Percentiles rank a stretch among this genome's conserved stretches.
phyloP scores from a whole-genome alignment of 176 grass and related monocot genomes.

The Hordeum vulgare region DNA sequence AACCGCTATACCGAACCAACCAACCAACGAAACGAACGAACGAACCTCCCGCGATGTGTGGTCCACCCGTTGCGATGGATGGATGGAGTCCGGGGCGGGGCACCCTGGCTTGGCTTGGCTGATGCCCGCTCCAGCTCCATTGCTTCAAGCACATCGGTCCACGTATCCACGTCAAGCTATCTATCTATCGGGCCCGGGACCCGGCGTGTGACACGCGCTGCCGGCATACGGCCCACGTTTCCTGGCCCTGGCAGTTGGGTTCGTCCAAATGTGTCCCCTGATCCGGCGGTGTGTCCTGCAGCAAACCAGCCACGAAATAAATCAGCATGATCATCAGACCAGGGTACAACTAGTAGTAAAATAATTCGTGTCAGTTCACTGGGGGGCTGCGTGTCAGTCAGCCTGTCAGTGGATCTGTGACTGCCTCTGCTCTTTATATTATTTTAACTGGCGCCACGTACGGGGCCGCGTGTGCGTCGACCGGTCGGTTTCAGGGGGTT shows the following conservation, averaged over 20 bases:
- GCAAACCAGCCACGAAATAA: background rate
- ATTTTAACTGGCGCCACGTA: background rate
- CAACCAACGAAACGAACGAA: background rate
- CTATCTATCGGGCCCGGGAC: background rate
- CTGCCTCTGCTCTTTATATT: background rate
- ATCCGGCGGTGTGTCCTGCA: slow-evolving; percentile 8
- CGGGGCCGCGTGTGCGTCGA: background rate
- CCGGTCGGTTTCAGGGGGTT: background rate
- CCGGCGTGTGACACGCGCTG: slow-evolving; percentile 16
- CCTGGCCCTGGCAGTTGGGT: background rate
- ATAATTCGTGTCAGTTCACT: background rate
- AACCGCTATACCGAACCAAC: slow-evolving; percentile 11
- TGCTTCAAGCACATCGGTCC: background rate
- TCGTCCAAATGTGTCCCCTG: background rate
- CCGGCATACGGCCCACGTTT: slow-evolving; percentile 18
- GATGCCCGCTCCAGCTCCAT: background rate
- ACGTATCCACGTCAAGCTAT: background rate
- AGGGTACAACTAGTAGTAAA: background rate
- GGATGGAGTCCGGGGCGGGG: background rate
- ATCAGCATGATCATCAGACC: background rate
- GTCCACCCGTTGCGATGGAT: background rate
- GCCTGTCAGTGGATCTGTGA: no score
- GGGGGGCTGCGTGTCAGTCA: background rate
- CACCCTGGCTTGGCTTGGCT: background rate
- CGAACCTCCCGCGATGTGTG: slow-evolving; percentile 16